phyloP scores from a whole-genome alignment of 2,329 filamentous ascomycete genomes.

The Nannizzia gypsea region DNA sequence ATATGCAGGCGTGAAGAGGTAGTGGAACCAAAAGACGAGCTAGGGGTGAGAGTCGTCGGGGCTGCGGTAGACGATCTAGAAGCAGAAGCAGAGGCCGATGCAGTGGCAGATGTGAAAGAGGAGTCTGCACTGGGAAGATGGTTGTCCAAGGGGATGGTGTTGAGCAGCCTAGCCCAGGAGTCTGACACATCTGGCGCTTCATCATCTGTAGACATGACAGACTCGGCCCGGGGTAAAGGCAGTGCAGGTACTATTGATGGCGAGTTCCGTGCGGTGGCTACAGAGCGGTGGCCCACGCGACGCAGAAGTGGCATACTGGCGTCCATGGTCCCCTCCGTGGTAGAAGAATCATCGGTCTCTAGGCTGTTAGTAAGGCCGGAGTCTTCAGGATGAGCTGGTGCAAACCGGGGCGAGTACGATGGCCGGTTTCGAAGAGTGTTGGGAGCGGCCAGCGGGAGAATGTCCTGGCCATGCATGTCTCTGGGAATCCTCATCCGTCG shows the following conservation, averaged over 20 bases:
- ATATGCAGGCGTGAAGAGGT: background rate
- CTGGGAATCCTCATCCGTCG: slow-evolving; percentile 27
- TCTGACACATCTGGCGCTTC: slow-evolving; percentile 40
- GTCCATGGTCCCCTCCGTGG: slow-evolving; percentile 8
- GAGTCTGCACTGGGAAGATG: slow-evolving; percentile 68
- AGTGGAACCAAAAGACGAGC: slow-evolving; percentile 17
- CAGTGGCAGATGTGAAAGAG: slow-evolving; percentile 57
- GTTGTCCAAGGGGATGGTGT: slow-evolving; percentile 68
- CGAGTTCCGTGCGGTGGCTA: slow-evolving; percentile 17
- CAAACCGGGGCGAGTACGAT: slow-evolving; percentile 34
- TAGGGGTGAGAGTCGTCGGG: slow-evolving; percentile 33
- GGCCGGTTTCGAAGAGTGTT: slow-evolving; percentile 16
- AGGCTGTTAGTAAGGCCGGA: background rate
- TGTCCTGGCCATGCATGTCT: slow-evolving; percentile 25
- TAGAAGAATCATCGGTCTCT: slow-evolving; percentile 2
- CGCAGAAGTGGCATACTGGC: slow-evolving; percentile 21
- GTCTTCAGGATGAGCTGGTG: slow-evolving; percentile 27
- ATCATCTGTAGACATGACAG: slow-evolving; percentile 39
- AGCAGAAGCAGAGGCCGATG: slow-evolving; percentile 16
- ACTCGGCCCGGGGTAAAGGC: background rate
- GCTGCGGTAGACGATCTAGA: slow-evolving; percentile 18
- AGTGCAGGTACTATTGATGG: slow-evolving; percentile 4
- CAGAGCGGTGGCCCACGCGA: slow-evolving; percentile 26
- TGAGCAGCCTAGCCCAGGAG: slow-evolving; percentile 69
- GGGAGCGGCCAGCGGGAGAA: slow-evolving; percentile 19